Percentiles rank a stretch among this genome's conserved stretches.
Conservation (phyloP, 2,329 filamentous ascomycete species). For the Aspergillus sp. region DNA sequence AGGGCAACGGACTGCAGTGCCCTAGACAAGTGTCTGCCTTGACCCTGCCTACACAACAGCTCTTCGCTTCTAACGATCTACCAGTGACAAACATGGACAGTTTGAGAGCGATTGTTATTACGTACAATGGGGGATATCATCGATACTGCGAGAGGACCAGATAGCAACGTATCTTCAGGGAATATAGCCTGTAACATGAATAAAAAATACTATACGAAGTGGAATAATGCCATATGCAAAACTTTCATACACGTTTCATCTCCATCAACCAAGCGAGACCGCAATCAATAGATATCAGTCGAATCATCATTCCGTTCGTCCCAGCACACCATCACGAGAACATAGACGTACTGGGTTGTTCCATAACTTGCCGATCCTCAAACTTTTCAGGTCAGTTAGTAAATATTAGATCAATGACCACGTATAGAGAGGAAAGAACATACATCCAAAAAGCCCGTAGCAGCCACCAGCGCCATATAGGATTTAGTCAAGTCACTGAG, state of each 20-base stretch:
- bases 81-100: too few species aligned
- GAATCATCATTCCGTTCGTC: background rate
- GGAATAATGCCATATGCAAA: background rate
- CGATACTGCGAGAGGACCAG: too few species aligned
- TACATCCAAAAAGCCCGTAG: conserved; percentile 83
- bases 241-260: background rate
- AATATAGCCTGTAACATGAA: background rate
- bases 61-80: too few species aligned
- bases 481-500: conserved; percentile 75
- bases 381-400: conserved; percentile 28
- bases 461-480: conserved; percentile 72
- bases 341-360: conserved; percentile 21
- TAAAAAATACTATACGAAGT: background rate
- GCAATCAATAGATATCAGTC: conserved; percentile 1
- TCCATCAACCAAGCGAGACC: background rate
- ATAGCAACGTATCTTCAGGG: too few species aligned
- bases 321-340: conserved; percentile 24
- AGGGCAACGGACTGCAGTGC: too few species aligned
- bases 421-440: conserved; percentile 25
- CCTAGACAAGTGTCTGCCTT: too few species aligned
- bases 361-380: conserved; percentile 35
- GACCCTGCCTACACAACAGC: too few species aligned
- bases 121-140: too few species aligned
- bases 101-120: too few species aligned
- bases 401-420: background rate